A percentile compares a stretch with the other conserved stretches of the same genome.
phyloP scores from a whole-genome alignment of 805 yeast species.

The Kregervanrija fluxuum region DNA sequence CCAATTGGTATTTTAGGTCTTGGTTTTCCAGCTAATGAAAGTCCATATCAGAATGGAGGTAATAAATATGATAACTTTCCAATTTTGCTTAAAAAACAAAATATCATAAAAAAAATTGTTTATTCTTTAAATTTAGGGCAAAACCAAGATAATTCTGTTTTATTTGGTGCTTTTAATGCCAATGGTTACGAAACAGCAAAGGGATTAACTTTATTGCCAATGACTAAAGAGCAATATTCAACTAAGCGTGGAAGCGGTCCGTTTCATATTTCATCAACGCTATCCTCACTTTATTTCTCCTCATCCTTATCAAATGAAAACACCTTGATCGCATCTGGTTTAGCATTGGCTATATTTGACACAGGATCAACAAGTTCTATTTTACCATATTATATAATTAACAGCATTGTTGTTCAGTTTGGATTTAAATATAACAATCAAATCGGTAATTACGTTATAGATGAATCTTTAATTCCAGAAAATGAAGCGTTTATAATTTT shows the following conservation, averaged over 20 bases:
- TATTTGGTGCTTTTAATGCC: slow-evolving; percentile 64
- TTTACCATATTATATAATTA: slow-evolving; percentile 31
- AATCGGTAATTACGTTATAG: slow-evolving; percentile 37
- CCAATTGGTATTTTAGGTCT: slow-evolving; percentile 62
- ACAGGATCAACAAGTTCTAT: slow-evolving; percentile 44
- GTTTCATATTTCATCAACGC: slow-evolving; percentile 37
- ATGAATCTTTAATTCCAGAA: slow-evolving; percentile 28
- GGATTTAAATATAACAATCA: slow-evolving; percentile 33
- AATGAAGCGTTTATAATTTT: slow-evolving; percentile 27
- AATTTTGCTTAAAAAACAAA: slow-evolving; percentile 42
- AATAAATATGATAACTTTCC: slow-evolving; percentile 55
- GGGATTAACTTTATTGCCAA: slow-evolving; percentile 13
- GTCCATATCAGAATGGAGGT: slow-evolving; percentile 30
- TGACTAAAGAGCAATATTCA: slow-evolving; percentile 13
- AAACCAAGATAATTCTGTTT: slow-evolving; percentile 26
- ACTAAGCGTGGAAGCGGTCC: slow-evolving; percentile 22
- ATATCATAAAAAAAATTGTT: slow-evolving; percentile 42
- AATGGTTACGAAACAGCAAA: slow-evolving; percentile 42
- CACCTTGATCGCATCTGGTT: slow-evolving; percentile 12
- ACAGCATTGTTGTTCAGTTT: slow-evolving; percentile 22
- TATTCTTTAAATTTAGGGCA: slow-evolving; percentile 54
- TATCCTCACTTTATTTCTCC: slow-evolving; percentile 23
- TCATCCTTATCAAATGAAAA: background rate
- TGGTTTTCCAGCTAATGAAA: slow-evolving; percentile 60
- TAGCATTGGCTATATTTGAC: slow-evolving; percentile 37